Evolutionary conservation across 1,139 yeast genomes (phyloP).

Genomic region (Sugiyamaella castrensis): DNA sequence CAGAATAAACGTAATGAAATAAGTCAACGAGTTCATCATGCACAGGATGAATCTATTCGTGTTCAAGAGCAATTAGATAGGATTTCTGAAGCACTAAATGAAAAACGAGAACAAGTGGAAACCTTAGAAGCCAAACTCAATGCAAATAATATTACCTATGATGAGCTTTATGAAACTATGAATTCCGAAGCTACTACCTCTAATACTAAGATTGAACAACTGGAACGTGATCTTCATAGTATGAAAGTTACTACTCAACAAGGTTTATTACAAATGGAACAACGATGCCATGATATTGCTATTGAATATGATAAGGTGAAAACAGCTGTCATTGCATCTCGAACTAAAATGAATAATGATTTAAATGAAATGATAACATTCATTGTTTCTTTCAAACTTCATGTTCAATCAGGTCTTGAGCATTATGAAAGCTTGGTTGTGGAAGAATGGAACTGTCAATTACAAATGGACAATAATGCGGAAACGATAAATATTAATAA

Average conservation of each 20-base stretch:
- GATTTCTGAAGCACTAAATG: conserved; percentile 51
- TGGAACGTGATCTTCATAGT: conserved; percentile 58
- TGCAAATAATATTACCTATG: conserved; percentile 53
- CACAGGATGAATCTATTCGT: conserved; percentile 58
- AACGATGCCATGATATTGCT: conserved; percentile 52
- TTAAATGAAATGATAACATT: conserved; percentile 56
- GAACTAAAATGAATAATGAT: conserved; percentile 51
- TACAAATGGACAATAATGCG: conserved; percentile 6
- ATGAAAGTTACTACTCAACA: conserved; percentile 54
- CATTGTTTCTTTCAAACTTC: conserved; percentile 61
- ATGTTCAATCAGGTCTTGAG: conserved; percentile 58
- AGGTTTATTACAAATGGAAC: conserved; percentile 55
- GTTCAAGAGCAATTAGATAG: conserved; percentile 61
- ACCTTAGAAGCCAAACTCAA: conserved; percentile 56
- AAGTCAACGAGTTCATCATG: conserved; percentile 47
- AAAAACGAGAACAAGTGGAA: conserved; percentile 59
- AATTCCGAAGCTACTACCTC: conserved; percentile 53
- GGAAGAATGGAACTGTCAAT: conserved; percentile 24
- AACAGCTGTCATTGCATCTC: conserved; percentile 47
- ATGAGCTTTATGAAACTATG: conserved; percentile 57
- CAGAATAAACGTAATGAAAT: conserved; percentile 50
- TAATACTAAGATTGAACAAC: conserved; percentile 62
- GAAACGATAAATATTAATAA: too few species aligned
- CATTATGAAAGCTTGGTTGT: conserved; percentile 47
- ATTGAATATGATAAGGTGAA: conserved; percentile 54